These are phyloP conservation scores for Phascolomyces articulosus DNA, from an alignment of 371 early-diverging fungal species.

Conservation along the genomic window DNA sequence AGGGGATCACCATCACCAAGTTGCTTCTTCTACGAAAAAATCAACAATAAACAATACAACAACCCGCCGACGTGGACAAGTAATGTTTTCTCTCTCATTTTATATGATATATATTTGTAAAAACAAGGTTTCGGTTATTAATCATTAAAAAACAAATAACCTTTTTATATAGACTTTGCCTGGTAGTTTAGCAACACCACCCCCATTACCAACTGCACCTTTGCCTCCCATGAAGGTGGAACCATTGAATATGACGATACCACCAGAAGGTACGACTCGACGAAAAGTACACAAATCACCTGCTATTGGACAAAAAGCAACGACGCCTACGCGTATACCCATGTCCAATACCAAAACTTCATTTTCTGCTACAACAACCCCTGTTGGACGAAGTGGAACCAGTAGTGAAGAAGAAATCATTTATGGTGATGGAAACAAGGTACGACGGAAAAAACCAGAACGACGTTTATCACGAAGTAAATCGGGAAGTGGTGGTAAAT, in stretches of 20 bases:
- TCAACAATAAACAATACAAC: too few species aligned
- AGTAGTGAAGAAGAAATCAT: constrained; percentile 25
- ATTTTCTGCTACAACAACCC: constrained; percentile 6
- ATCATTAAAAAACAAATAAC: background rate
- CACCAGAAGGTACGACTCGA: constrained; percentile 6
- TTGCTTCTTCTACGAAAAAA: too few species aligned
- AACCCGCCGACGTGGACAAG: too few species aligned
- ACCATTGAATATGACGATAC: constrained; percentile 35
- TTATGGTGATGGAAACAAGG: constrained; percentile 4
- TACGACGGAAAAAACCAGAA: constrained; percentile 10
- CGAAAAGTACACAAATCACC: constrained; percentile 18
- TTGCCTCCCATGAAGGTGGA: constrained; percentile 57
- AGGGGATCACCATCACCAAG: too few species aligned
- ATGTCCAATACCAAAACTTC: constrained; percentile 6
- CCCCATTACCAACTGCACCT: constrained; percentile 36
- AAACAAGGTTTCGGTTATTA: too few species aligned
- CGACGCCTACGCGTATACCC: constrained; percentile 30
- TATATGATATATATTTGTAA: background rate
- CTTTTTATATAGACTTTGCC: constrained; percentile 39
- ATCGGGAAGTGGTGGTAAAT: background rate
- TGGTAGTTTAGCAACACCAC: constrained; percentile 42
- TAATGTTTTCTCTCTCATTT: background rate
- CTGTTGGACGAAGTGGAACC: constrained; percentile 7
- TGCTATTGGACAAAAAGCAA: constrained; percentile 7
- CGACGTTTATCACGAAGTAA: constrained; percentile 12